A percentile compares a stretch with the other conserved stretches of the same genome.
These are phyloP conservation scores for Diaporthe aspalathi DNA, from an alignment of 2,329 filamentous ascomycete species.

Conservation along the genomic window DNA sequence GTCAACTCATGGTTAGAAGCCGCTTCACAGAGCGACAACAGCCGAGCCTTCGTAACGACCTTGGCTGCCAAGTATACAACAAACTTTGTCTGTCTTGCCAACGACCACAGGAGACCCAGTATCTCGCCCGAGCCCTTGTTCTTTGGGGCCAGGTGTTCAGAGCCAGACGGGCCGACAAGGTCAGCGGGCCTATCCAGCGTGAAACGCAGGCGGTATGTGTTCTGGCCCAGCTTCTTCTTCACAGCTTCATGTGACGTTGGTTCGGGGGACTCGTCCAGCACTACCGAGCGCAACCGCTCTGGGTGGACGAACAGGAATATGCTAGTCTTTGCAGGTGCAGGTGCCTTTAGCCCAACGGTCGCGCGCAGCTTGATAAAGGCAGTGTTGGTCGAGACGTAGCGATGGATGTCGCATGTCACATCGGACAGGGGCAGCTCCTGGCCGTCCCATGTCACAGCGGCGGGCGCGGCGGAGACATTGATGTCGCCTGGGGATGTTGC, in stretches of 20 bases:
- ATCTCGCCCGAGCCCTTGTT: constrained; percentile 19
- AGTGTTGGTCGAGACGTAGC: constrained; percentile 18
- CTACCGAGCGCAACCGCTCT: constrained; percentile 9
- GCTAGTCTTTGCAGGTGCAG: constrained; percentile 7
- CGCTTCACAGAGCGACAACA: constrained; percentile 9
- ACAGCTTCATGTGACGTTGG: background rate
- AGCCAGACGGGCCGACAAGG: constrained; percentile 15
- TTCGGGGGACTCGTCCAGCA: background rate
- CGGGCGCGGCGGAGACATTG: constrained; percentile 19
- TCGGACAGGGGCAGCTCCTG: background rate
- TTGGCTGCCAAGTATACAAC: constrained; percentile 10
- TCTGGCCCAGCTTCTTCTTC: constrained; percentile 28
- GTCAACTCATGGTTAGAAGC: constrained; percentile 11
- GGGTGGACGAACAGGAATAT: constrained; percentile 28
- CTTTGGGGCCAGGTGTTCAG: constrained; percentile 22
- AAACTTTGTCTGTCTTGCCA: constrained; percentile 7
- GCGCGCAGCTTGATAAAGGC: constrained; percentile 33
- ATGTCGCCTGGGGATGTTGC: background rate
- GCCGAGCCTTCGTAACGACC: constrained; percentile 3
- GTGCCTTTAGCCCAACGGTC: constrained; percentile 12
- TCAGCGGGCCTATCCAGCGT: constrained; percentile 1
- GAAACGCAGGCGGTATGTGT: constrained; percentile 27
- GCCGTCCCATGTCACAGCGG: constrained; percentile 9
- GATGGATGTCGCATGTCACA: constrained; percentile 29
- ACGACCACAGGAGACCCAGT: constrained; percentile 3